Base-by-base conservation (phyloP, 495 filamentous ascomycete species). In the Parachaetomium inaequale region DNA sequence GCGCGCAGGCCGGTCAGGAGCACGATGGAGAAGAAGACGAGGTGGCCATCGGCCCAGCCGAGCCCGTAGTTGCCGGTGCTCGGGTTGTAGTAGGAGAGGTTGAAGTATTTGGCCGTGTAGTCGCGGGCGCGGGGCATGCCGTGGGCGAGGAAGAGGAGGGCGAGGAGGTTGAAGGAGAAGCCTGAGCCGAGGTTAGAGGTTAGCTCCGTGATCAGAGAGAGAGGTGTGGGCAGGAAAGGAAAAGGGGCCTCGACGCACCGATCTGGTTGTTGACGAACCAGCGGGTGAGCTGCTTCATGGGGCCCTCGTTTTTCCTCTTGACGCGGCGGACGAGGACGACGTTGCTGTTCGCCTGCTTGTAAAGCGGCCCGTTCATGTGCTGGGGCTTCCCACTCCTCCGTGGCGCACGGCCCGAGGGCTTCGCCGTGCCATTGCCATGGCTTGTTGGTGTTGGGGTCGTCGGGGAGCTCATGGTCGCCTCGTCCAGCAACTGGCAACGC, bases 1-100 rank as follows among this genome's bases (percentile, higher is more conserved):
- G 89, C 91, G 55, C 93, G 89, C 42, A 96, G 79, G 31, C 87
- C 92, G 12, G 91, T 96, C 67, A 97, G 91, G 34, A 90, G 80
- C 62, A 96, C 78, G 64, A 93, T 84, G 80, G 88, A 93, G 70
- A 88, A 91, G 11, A 79, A 71, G 59, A 97, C 87, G 65, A 95
- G 84, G 70, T 86, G 87, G 55, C 88, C 74, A 78, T 98, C 93
- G 68, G 93, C 85, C 73, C 81, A 80, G 54, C 93, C 94, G 63
- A 87, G 82, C 5, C 82, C 81, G 73, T 96, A 97, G 34, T 82
- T 73, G 19, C 83, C 86, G 2, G 85, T 80, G 8, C 76, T 64
- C 7, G 83, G 76, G 65, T 93, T 86, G 74, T 89, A 86, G 76
- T 97, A 94, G 21, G 90, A 92, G 55, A 97, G 80, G 60, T 84